Conservation (phyloP, 108 stramenopile species). For the Nitzschia putrida region DNA sequence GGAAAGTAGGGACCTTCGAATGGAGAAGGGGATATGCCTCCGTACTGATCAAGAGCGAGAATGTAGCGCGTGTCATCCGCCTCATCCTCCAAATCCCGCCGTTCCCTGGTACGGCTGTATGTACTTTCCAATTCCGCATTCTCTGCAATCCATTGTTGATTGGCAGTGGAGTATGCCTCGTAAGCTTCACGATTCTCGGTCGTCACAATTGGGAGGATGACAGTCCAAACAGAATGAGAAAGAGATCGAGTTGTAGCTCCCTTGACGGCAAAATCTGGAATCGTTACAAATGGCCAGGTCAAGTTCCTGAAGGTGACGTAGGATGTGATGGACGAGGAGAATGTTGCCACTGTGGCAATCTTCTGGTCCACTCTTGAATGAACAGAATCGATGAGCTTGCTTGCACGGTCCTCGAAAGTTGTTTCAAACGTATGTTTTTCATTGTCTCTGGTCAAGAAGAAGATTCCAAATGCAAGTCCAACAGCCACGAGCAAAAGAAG, state of each 20-base stretch:
- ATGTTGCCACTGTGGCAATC: slow-evolving; percentile 29
- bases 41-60: background rate
- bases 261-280: slow-evolving; percentile 44
- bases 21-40: background rate
- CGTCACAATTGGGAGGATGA: slow-evolving; percentile 1
- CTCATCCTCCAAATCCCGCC: slow-evolving; percentile 1
- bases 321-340: slow-evolving; percentile 43
- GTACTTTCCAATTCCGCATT: background rate
- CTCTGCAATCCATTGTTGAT: slow-evolving; percentile 3
- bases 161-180: slow-evolving; percentile 3
- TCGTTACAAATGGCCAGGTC: slow-evolving; percentile 58
- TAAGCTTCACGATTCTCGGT: background rate
- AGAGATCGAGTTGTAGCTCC: slow-evolving; percentile 7
- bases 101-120: background rate
- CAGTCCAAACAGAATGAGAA: background rate
- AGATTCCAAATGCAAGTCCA: slow-evolving; percentile 11
- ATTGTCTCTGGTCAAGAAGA: slow-evolving; percentile 16
- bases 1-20: slow-evolving; percentile 17
- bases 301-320: slow-evolving; percentile 13
- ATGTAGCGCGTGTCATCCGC: slow-evolving; percentile 3
- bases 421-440: slow-evolving; percentile 31
- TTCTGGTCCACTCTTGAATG: slow-evolving; percentile 41
- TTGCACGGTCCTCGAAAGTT: slow-evolving; percentile 37
- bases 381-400: slow-evolving; percentile 45
- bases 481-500: background rate